phyloP scores from a whole-genome alignment of 345 rosid genomes.

The Salix viminalis region DNA sequence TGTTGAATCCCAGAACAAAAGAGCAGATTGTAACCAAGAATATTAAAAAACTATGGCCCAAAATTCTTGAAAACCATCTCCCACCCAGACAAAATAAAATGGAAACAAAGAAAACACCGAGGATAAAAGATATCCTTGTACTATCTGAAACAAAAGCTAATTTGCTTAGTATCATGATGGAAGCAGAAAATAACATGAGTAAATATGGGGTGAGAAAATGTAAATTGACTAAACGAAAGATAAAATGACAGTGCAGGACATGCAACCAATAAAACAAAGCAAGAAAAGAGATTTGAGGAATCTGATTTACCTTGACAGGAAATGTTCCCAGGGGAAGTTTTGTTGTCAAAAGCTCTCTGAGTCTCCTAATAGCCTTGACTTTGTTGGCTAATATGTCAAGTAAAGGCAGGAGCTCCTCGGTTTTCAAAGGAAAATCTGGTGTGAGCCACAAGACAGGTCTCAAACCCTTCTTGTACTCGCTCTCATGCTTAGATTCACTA shows the following conservation, averaged over 20 bases:
- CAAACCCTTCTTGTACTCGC: slow-evolving; percentile 87
- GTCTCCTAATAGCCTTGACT: slow-evolving; percentile 93
- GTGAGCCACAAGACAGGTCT: slow-evolving; percentile 96
- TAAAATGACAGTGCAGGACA: background rate
- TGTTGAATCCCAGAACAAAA: background rate
- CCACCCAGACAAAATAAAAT: background rate
- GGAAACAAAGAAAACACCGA: background rate
- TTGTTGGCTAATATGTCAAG: slow-evolving; percentile 96
- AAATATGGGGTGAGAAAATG: background rate
- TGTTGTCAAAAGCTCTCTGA: slow-evolving; percentile 96
- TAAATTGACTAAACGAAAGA: background rate
- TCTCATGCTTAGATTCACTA: slow-evolving; percentile 65
- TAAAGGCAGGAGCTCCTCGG: slow-evolving; percentile 88
- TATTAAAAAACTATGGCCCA: background rate
- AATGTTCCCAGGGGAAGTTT: slow-evolving; percentile 90
- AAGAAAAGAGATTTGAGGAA: background rate
- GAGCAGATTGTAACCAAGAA: background rate
- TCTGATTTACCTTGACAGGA: slow-evolving; percentile 82
- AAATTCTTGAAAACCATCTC: background rate
- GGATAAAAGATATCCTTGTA: background rate
- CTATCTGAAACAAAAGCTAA: background rate
- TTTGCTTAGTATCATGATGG: background rate
- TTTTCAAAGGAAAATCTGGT: slow-evolving; percentile 86
- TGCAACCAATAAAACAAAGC: background rate
- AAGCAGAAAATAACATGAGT: background rate